phyloP scores from a whole-genome alignment of 306 rosid species.

The Malus domestica region ASM211411v1 NC_041796.1:28404501-28405000 shows the following conservation, averaged over 20 bases:
- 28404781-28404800: constrained; percentile 94
- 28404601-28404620: constrained; percentile 75
- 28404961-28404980: background rate
- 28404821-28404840: constrained; percentile 76
- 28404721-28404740: constrained; percentile 78
- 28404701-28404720: constrained; percentile 67
- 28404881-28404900: constrained; percentile 79
- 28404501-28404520: background rate
- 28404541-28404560: constrained; percentile 75
- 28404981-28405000: background rate
- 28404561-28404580: constrained; percentile 65
- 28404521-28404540: constrained; percentile 42
- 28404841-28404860: constrained; percentile 80
- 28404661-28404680: constrained; percentile 65
- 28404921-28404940: background rate
- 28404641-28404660: constrained; percentile 76
- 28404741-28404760: constrained; percentile 43
- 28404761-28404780: constrained; percentile 77
- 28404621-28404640: constrained; percentile 80
- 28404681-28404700: constrained; percentile 64
- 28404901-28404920: constrained; percentile 70
- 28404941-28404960: background rate
- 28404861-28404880: constrained; percentile 64
- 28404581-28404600: constrained; percentile 85
- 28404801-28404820: constrained; percentile 81